Base-by-base conservation (phyloP, 2,329 filamentous ascomycete species). In the Emydomyces testavorans region DNA sequence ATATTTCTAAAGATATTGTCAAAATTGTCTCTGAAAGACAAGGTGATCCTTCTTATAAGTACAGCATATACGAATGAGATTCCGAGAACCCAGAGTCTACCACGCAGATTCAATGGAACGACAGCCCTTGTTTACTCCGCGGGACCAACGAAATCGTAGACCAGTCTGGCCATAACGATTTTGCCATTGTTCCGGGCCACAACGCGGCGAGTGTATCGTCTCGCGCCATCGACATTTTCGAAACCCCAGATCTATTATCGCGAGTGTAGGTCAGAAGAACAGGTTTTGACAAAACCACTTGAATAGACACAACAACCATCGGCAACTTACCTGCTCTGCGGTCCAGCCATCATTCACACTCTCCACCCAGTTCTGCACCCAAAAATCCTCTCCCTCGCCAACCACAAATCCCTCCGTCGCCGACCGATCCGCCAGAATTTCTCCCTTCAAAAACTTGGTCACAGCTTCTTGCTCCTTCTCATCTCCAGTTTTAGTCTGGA, bases 381-480 rank as follows among this genome's bases (percentile, higher is more conserved):
- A 67, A 29, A 60, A 54, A 15, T 68, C 65, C 44, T 71, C 66
- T 0, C 64, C 62, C 66, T 1, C 72, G 69, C n/a, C 18, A 6
- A 24, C 41, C 13, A 78, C 58, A 75, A 82, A 88, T 24, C 75
- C 76, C 41, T 71, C 64, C 53, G 70, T 71, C 46, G 81, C 70
- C 49, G 67, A 77, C 3, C 71, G 76, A 57, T 81, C 77, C n/a
- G 69, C 62, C 21, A 70, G 56, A 32, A 60, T 58, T 54, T 70
- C 64, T 0, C 65, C 68, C 16, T 53, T 57, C 47, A 71, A 51
- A 54, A 70, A 71, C 50, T 58, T 60, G 31, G 52, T 52, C 11
- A 69, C 60, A 46, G 57, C 57, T 11, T 58, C 61, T 46, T 72
- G 66, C 36, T 65, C 63, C 4, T 62, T 58, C 10, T 65, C 52